A percentile compares a stretch with the other conserved stretches of the same genome.
Conservation (phyloP, 805 yeast genomes). For the Maudiozyma turicensis region DNA sequence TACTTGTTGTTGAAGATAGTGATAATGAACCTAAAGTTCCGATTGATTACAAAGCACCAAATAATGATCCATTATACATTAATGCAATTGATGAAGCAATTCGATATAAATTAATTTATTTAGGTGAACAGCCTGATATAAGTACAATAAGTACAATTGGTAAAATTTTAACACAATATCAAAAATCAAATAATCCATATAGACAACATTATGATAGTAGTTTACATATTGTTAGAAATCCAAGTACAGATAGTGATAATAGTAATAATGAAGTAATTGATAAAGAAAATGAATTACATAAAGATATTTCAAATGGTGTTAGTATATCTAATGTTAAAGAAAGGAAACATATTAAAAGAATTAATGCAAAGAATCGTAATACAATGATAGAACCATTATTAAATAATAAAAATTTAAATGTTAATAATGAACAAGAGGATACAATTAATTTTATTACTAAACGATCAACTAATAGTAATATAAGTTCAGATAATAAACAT, state of each 20-base stretch:
- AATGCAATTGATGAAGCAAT: neutral
- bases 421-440: neutral
- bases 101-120: neutral
- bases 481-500: neutral
- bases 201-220: neutral
- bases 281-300: constrained; percentile 11
- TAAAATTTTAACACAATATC: neutral
- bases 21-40: neutral
- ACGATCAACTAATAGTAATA: neutral
- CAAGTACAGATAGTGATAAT: neutral
- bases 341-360: neutral
- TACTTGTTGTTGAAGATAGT: neutral
- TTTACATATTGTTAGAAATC: neutral
- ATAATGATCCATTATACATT: constrained; percentile 3
- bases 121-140: neutral
- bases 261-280: constrained; percentile 6
- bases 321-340: constrained; percentile 1
- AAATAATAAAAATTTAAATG: neutral
- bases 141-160: neutral
- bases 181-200: neutral
- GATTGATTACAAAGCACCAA: constrained; percentile 4
- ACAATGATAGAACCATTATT: neutral
- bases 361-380: neutral
- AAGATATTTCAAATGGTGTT: neutral
- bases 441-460: neutral